Percentiles rank a stretch among this genome's conserved stretches.
These are phyloP conservation scores for Solanum habrochaites DNA, from an alignment of 257 asterid species.

Conservation along the genomic window DNA sequence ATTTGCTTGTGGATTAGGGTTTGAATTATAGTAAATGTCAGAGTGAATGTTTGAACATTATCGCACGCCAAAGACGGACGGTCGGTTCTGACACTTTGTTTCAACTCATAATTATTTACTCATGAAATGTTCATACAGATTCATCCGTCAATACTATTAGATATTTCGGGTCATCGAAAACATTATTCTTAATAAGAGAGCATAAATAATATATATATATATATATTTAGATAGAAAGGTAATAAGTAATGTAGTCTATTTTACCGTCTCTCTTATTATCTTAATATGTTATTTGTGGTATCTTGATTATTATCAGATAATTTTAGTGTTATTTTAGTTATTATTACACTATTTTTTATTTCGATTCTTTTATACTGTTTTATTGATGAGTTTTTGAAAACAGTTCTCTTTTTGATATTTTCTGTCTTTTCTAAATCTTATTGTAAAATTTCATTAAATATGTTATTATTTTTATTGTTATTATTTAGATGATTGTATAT, in stretches of 20 bases:
- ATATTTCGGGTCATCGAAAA: not conserved
- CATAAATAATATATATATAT: no score
- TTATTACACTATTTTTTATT: no score
- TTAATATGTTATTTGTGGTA: no score
- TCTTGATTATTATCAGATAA: no score
- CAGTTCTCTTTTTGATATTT: no score
- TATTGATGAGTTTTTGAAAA: no score
- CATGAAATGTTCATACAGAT: not conserved
- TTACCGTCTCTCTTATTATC: no score
- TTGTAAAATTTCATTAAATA: rapidly evolving
- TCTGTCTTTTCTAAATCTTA: rapidly evolving
- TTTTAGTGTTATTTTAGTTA: no score
- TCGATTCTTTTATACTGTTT: no score
- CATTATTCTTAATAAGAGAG: no score
- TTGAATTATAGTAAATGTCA: not conserved
- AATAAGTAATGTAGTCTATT: no score
- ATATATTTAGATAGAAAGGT: not conserved
- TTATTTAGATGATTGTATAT: not conserved
- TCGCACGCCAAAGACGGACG: not conserved
- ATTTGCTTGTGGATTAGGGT: not conserved
- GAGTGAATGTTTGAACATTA: not conserved
- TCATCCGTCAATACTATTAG: not conserved
- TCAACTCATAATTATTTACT: not conserved
- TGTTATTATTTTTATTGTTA: no score
- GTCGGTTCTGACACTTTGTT: not conserved